Evolutionary conservation across 768 basidiomycete genomes (phyloP).

Genomic region (Tylopilus sp.): DNA sequence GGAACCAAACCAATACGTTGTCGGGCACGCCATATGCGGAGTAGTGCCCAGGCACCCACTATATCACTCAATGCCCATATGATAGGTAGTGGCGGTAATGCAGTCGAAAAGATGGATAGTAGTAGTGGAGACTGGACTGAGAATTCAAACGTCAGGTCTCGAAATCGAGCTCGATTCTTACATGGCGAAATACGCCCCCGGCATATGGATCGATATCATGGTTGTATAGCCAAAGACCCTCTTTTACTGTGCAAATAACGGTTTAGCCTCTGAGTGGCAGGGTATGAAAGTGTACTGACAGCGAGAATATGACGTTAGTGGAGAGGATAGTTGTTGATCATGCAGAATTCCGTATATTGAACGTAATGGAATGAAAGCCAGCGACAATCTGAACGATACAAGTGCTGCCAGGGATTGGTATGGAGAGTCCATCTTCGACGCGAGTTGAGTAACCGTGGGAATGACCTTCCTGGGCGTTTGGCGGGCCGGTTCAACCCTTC

Average conservation of each 20-base stretch:
- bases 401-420: conserved; percentile 37
- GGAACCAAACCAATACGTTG: conserved; percentile 40
- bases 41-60: conserved; percentile 63
- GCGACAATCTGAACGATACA: conserved; percentile 45
- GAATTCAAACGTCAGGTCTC: not conserved
- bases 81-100: conserved; percentile 56
- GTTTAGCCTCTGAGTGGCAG: not conserved
- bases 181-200: conserved; percentile 84
- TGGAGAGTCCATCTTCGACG: not conserved
- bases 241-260: conserved; percentile 57
- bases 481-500: too few relatives aligned
- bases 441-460: not conserved
- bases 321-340: conserved; percentile 77
- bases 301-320: conserved; percentile 74
- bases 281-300: conserved; percentile 44
- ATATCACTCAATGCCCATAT: conserved; percentile 73
- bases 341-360: conserved; percentile 45
- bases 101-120: conserved; percentile 69
- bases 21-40: conserved; percentile 64
- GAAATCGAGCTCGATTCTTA: conserved; percentile 36
- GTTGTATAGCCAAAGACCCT: conserved; percentile 80
- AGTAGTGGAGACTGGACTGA: conserved; percentile 70
- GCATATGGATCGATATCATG: conserved; percentile 84
- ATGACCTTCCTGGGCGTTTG: not conserved
- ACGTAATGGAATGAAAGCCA: conserved; percentile 50